Conservation (phyloP, 768 basidiomycete genomes). For the Coprinopsis marcescibilis region DNA sequence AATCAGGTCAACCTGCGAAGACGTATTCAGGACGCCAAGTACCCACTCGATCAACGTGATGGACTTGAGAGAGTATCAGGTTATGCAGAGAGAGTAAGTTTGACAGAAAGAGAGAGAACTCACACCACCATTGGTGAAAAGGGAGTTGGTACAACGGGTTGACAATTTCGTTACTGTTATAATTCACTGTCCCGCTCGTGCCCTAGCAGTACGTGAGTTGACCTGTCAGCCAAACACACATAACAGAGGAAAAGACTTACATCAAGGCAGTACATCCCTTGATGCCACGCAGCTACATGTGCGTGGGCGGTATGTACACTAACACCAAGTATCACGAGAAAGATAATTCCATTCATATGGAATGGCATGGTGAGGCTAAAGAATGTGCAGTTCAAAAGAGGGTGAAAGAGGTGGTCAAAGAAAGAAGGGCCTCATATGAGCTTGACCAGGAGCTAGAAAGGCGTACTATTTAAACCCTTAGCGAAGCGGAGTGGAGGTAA, state of each 20-base stretch:
- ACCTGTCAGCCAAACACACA: background rate
- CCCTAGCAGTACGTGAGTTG: conserved; percentile 25
- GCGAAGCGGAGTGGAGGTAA: too few relatives aligned
- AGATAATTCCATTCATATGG: background rate
- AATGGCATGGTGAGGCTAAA: background rate
- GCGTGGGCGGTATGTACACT: conserved; percentile 21
- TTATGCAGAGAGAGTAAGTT: conserved; percentile 2
- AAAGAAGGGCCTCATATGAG: too few relatives aligned
- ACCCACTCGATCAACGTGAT: conserved; percentile 29
- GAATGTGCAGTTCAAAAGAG: too few relatives aligned
- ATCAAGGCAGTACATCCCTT: conserved; percentile 43
- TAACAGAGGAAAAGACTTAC: conserved; percentile 20
- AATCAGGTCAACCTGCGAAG: background rate
- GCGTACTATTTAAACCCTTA: too few relatives aligned
- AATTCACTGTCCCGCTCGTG: conserved; percentile 21
- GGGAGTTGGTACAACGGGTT: conserved; percentile 37
- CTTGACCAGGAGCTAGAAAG: too few relatives aligned
- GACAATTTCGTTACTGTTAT: conserved; percentile 34
- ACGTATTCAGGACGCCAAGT: background rate
- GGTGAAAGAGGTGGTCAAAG: too few relatives aligned
- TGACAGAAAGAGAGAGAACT: conserved; percentile 14
- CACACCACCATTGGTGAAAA: conserved; percentile 42
- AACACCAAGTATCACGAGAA: background rate
- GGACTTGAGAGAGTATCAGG: conserved; percentile 22
- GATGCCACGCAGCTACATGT: conserved; percentile 37